Evolutionary conservation across 2,329 filamentous ascomycete species (phyloP).

Genomic region (Bertia moriformis): DNA sequence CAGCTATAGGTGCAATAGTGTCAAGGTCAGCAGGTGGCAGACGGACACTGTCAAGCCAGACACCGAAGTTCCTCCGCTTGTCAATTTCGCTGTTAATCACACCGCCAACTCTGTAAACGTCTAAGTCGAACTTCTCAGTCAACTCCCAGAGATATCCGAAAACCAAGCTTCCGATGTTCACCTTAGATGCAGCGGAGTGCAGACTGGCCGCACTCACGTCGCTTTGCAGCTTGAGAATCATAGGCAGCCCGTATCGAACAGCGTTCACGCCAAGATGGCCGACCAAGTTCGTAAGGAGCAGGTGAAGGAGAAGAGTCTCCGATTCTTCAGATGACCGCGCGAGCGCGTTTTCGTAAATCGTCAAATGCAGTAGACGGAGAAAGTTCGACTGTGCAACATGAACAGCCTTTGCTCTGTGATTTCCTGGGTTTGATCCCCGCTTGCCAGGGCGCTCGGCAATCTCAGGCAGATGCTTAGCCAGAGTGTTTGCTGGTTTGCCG

Average conservation of each 20-base stretch:
- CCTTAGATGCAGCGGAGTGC: conserved; percentile 51
- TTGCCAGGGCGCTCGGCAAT: conserved; percentile 3
- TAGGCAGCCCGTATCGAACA: conserved; percentile 63
- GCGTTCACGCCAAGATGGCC: conserved; percentile 72
- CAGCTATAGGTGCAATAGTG: neutral
- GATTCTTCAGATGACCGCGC: conserved; percentile 58
- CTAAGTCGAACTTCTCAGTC: conserved; percentile 64
- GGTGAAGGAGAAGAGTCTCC: conserved; percentile 64
- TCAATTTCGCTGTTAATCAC: conserved; percentile 65
- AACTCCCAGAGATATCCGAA: conserved; percentile 81
- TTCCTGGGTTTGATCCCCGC: neutral
- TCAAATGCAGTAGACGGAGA: conserved; percentile 67
- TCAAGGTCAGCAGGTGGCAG: conserved; percentile 37
- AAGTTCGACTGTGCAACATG: conserved; percentile 52
- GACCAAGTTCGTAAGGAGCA: conserved; percentile 62
- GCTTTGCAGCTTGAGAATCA: conserved; percentile 79
- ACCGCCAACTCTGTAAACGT: conserved; percentile 51
- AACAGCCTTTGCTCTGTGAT: conserved; percentile 35
- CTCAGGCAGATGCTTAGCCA: conserved; percentile 25
- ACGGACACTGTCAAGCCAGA: conserved; percentile 66
- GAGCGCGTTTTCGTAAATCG: conserved; percentile 76
- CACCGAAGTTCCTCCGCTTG: conserved; percentile 55
- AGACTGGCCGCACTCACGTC: conserved; percentile 45
- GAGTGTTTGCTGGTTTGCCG: too few species aligned
- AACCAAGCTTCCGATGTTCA: conserved; percentile 69